Conservation (phyloP, 208 protist genomes). For the Crithidia bombi region DNA sequence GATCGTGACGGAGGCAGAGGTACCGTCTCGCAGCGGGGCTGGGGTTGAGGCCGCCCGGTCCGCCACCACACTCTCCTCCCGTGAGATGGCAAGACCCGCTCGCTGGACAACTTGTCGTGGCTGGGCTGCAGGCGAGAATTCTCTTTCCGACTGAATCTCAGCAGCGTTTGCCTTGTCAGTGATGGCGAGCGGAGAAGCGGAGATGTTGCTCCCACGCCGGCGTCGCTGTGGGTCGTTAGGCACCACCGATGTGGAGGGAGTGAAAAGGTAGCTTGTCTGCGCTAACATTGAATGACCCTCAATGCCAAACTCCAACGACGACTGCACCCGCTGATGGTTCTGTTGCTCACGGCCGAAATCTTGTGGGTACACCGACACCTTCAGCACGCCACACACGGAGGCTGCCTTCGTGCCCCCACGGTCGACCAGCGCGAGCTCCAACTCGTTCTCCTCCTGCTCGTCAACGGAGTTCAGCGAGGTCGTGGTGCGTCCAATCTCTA, state of each 20-base stretch:
- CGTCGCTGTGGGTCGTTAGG: not conserved
- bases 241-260: not conserved
- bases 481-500: conserved; percentile 64
- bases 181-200: not conserved
- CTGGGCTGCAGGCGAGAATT: not conserved
- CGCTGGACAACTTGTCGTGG: not conserved
- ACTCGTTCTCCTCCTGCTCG: conserved; percentile 30
- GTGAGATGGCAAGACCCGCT: not conserved
- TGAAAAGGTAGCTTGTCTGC: conserved; percentile 21
- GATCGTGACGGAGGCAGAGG: conserved; percentile 35
- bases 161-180: not conserved
- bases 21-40: conserved; percentile 10
- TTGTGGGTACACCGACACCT: conserved; percentile 51
- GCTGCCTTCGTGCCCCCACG: conserved; percentile 43
- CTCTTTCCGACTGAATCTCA: not conserved
- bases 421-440: conserved; percentile 62
- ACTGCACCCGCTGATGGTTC: conserved; percentile 21
- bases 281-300: conserved; percentile 15
- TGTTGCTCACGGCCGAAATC: conserved; percentile 32
- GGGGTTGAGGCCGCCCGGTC: not conserved
- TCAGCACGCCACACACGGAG: conserved; percentile 49
- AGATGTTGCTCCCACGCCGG: not conserved
- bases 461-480: conserved; percentile 45
- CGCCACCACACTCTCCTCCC: not conserved
- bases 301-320: conserved; percentile 23